These are phyloP conservation scores for Amaranthus cruentus DNA, from an alignment of 148 eudicot genomes.

Conservation along the genomic window DNA sequence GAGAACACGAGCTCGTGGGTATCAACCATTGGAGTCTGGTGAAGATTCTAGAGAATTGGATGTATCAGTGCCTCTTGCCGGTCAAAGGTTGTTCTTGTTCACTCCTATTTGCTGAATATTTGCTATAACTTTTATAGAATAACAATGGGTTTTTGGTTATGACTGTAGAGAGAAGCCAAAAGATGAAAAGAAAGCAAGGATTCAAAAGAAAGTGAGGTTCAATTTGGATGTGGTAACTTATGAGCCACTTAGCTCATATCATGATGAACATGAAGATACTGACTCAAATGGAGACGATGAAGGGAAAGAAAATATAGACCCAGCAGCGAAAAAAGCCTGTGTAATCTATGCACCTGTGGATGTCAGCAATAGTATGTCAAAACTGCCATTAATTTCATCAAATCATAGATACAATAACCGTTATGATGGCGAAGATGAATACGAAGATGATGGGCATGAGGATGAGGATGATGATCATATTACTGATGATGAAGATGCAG, in stretches of 20 bases:
- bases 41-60: background rate
- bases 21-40: slow-evolving; percentile 43
- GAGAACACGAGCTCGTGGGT: slow-evolving; percentile 46
- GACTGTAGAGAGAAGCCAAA: slow-evolving; percentile 35
- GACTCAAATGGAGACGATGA: slow-evolving; percentile 12
- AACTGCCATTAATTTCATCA: background rate
- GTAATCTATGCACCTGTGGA: background rate
- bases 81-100: slow-evolving; percentile 14
- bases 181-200: slow-evolving; percentile 31
- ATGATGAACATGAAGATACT: slow-evolving; percentile 18
- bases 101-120: background rate
- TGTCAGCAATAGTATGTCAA: background rate
- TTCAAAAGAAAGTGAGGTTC: slow-evolving; percentile 68
- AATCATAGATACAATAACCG: slow-evolving; percentile 26
- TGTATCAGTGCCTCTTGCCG: background rate
- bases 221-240: slow-evolving; percentile 59
- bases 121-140: background rate
- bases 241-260: slow-evolving; percentile 43
- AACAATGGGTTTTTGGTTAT: background rate
- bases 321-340: background rate
- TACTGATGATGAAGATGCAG: slow-evolving; percentile 25
- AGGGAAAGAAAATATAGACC: slow-evolving; percentile 5
- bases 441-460: slow-evolving; percentile 8
- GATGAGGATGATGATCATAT: slow-evolving; percentile 14
- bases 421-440: slow-evolving; percentile 24